Evolutionary conservation across 2,329 filamentous ascomycete species (phyloP).

Genomic region (Exophiala calicioides): DNA sequence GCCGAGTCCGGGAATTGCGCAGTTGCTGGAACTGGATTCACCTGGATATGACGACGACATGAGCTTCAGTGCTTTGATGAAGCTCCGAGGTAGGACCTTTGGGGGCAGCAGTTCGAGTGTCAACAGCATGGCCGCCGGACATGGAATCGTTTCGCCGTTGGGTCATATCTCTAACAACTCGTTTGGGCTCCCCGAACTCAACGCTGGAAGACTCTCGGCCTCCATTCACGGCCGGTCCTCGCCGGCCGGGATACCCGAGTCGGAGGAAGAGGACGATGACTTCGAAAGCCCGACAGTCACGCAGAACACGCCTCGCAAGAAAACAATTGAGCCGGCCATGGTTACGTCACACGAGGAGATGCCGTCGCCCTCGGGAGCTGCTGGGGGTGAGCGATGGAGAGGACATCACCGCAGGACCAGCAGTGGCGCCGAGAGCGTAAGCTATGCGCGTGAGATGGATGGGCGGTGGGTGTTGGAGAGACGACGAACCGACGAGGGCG

Average conservation of each 20-base stretch:
- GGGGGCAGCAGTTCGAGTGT: constrained; percentile 77
- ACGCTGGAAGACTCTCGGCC: constrained; percentile 14
- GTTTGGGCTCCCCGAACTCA: constrained; percentile 28
- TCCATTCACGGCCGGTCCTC: constrained; percentile 22
- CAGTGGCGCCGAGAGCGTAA: constrained; percentile 40
- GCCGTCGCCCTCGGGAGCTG: constrained; percentile 13
- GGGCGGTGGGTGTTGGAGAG: constrained; percentile 41
- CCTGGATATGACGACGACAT: constrained; percentile 63
- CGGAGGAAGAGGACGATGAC: constrained; percentile 33
- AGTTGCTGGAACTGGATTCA: constrained; percentile 66
- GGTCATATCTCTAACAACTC: constrained; percentile 33
- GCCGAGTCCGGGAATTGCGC: constrained; percentile 72
- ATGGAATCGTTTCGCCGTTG: constrained; percentile 40
- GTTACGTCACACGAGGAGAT: constrained; percentile 27
- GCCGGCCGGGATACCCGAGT: constrained; percentile 31
- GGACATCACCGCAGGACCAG: constrained; percentile 37
- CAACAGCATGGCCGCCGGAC: constrained; percentile 49
- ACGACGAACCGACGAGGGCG: constrained; percentile 37
- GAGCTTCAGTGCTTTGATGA: constrained; percentile 70
- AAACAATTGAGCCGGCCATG: constrained; percentile 14
- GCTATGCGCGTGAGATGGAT: constrained; percentile 37
- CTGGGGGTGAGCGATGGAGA: constrained; percentile 18
- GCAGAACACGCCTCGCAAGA: constrained; percentile 31
- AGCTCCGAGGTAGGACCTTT: constrained; percentile 73
- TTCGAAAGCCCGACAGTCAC: constrained; percentile 30